phyloP scores from a whole-genome alignment of 2,329 filamentous ascomycete species.

The Aureobasidium sp. region DNA sequence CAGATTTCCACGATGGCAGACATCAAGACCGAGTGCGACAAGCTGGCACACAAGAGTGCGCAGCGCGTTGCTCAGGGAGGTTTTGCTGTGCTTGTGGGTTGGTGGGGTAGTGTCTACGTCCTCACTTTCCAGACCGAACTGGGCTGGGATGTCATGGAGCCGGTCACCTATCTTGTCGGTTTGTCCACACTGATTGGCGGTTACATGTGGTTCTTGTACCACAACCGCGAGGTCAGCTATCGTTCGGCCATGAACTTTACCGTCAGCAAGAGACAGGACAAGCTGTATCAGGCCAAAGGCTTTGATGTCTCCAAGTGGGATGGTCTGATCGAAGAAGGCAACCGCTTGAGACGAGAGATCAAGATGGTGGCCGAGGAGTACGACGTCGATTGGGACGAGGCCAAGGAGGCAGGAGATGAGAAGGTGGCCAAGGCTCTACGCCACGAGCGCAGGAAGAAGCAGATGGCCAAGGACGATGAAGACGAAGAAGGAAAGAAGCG shows the following conservation, averaged over 20 bases:
- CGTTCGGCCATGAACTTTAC: conserved; percentile 80
- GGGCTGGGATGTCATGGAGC: conserved; percentile 88
- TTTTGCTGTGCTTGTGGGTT: conserved; percentile 61
- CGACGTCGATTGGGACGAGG: conserved; percentile 80
- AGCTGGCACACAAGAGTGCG: conserved; percentile 64
- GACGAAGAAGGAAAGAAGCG: conserved; percentile 26
- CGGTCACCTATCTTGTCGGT: conserved; percentile 82
- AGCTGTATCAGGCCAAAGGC: conserved; percentile 64
- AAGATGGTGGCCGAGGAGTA: conserved; percentile 75
- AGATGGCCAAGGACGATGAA: conserved; percentile 27
- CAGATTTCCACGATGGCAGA: conserved; percentile 60
- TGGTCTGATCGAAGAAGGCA: conserved; percentile 67
- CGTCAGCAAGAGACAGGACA: conserved; percentile 65
- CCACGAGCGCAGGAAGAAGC: conserved; percentile 37
- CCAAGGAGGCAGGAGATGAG: conserved; percentile 47
- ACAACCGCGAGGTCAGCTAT: conserved; percentile 83
- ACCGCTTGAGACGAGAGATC: conserved; percentile 67
- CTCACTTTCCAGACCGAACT: conserved; percentile 61
- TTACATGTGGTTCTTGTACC: conserved; percentile 89
- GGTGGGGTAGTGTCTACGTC: conserved; percentile 74
- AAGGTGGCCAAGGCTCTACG: conserved; percentile 44
- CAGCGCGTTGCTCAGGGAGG: conserved; percentile 73
- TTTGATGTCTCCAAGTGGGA: conserved; percentile 76
- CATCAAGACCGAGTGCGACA: conserved; percentile 74
- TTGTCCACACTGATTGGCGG: conserved; percentile 78